Evolutionary conservation across 225 moss, liverwort and hornwort species (phyloP), one percentile per base, ranked within the genome.

Genomic region (Pleurozium schreberi): DNA sequence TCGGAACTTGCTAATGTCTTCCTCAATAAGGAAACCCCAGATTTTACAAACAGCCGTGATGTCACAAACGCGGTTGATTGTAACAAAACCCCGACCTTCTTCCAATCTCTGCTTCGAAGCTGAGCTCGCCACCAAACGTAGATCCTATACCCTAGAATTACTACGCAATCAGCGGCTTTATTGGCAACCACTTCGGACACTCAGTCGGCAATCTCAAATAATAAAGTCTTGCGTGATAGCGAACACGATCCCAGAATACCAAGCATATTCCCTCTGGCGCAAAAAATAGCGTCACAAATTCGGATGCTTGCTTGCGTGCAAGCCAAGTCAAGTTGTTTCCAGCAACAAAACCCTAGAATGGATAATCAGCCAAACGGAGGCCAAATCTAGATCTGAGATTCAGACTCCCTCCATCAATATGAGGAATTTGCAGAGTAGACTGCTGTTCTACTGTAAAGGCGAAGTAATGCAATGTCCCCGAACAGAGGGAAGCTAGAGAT

Each of bases 381-480:
- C 45, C 34, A 26, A 75, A 57, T 43, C 78, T 85, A 89, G 91
- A 89, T 91, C 92, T 82, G 85, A 87, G 38, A 71, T 73, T 87
- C 88, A 84, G 42, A 77, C 61, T 87, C 78, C 75, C 55, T 34
- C 22, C 62, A 65, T 38, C 50, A 64, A 63, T 2, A 61, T 6
- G 61, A 69, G 30, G 21, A 49, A 42, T 31, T 47, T 22, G 33
- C 80, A 67, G 78, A 89, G 33, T 23, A n/a, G 19, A 21, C 38
- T 87, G 30, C 75, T 33, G 81, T 43, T 73, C 64, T 20, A 18
- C 63, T n/a, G 75, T 30, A 12, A 53, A 50, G 25, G 61, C 65
- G 68, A 34, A 75, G 75, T 82, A 84, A 82, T 75, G 70, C 84
- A 78, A 81, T 82, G 74, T 83, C 42, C 61, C 50, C 49, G 17